Evolutionary conservation across 108 stramenopile genomes (phyloP), one percentile per base, ranked within the genome.

Genomic region (Cyclotella sp.): DNA sequence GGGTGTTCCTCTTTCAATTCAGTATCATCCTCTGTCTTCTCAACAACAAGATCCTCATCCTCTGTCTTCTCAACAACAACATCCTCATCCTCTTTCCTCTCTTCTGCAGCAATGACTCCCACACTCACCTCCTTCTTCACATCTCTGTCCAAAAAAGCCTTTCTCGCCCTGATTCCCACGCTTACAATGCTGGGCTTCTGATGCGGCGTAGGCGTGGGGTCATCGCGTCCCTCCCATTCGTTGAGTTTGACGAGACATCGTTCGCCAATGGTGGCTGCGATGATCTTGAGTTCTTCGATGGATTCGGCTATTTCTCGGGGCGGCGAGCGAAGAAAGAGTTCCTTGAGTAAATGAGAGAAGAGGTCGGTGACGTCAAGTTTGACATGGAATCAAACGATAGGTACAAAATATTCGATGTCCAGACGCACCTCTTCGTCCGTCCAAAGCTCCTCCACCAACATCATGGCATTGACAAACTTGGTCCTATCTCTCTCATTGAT

Each of bases 151-250:
- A 51, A 15, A 66, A 79, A 79, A 15, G 66, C 63, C 66, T 42
- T 72, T 72, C 72, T 79, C n/a, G 78, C 78, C 29, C 72, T 61
- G 22, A 39, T 68, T 19, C 78, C 78, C 41, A 79, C 67, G 68
- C 63, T 66, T 29, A 73, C 52, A 62, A 72, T 58, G 54, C 71
- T 73, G n/a, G 78, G 70, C 72, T 73, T 79, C 12, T 73, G 78
- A 40, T 63, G 72, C 30, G 46, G 43, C 29, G 72, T 79, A 24
- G 76, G 76, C 3, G 67, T 77, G 42, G 65, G 58, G 58, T 79
- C 78, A 3, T 54, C 52, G 10, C 78, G 63, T 24, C 78, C 78
- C 27, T 79, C 78, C 55, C 45, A 79, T 54, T 79, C 78, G 53
- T 72, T 72, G 57, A 79, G 67, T 58, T 79, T 79, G 19, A 66